phyloP scores from a whole-genome alignment of 805 yeast genomes.

The Ascoidea rubescens region DNA sequence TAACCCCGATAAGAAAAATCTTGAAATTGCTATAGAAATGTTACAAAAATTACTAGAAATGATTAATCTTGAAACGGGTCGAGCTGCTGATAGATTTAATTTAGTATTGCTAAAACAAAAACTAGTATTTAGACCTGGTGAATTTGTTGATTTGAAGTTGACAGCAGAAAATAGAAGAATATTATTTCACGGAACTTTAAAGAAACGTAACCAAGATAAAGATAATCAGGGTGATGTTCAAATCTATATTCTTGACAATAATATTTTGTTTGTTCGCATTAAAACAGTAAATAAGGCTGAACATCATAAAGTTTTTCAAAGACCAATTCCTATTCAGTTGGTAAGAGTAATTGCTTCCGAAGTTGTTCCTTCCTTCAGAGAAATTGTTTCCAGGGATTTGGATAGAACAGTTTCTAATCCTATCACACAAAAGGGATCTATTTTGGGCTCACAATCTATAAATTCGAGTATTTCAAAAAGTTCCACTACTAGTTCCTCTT shows the following conservation, averaged over 20 bases:
- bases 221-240: conserved; percentile 69
- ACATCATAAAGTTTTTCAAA: conserved; percentile 78
- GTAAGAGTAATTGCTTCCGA: conserved; percentile 64
- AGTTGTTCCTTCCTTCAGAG: conserved; percentile 49
- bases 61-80: conserved; percentile 83
- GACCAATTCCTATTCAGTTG: conserved; percentile 74
- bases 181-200: conserved; percentile 62
- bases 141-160: conserved; percentile 73
- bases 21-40: conserved; percentile 61
- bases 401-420: not conserved
- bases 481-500: conserved; percentile 1
- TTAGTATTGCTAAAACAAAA: conserved; percentile 78
- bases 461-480: conserved; percentile 1
- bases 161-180: conserved; percentile 72
- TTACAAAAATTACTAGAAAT: conserved; percentile 58
- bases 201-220: conserved; percentile 64
- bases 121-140: conserved; percentile 68
- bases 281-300: conserved; percentile 84
- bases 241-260: conserved; percentile 79
- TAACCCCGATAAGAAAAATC: conserved; percentile 53
- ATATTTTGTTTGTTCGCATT: conserved; percentile 69
- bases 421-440: not conserved
- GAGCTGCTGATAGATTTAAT: conserved; percentile 83
- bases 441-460: conserved; percentile 5
- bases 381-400: conserved; percentile 22